These are phyloP conservation scores for Wickerhamomyces silvicola DNA, from an alignment of 805 yeast genomes.

Conservation along the genomic window DNA sequence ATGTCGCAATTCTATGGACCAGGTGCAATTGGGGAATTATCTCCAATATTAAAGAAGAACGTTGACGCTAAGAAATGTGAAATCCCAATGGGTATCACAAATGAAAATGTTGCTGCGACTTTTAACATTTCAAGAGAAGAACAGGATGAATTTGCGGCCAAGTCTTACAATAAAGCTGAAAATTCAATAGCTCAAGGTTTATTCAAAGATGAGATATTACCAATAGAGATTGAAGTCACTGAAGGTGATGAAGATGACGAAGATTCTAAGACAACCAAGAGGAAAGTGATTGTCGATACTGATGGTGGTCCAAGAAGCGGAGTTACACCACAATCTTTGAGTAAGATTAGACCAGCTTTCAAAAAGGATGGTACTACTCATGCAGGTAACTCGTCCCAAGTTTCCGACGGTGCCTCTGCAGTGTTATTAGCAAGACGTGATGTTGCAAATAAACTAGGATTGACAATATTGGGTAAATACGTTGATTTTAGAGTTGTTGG, in stretches of 20 bases:
- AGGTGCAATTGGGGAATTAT: conserved; percentile 56
- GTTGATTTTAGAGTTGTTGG: conserved; percentile 79
- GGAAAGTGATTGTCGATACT: conserved; percentile 39
- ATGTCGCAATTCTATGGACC: conserved; percentile 92
- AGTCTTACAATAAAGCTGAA: conserved; percentile 80
- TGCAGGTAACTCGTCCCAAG: conserved; percentile 96
- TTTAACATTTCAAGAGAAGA: conserved; percentile 57
- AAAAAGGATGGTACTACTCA: conserved; percentile 73
- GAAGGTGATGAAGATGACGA: conserved; percentile 48
- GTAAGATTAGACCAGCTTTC: conserved; percentile 83
- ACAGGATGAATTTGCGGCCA: conserved; percentile 89
- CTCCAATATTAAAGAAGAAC: conserved; percentile 39
- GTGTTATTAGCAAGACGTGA: conserved; percentile 81
- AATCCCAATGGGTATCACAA: conserved; percentile 95
- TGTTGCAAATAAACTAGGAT: conserved; percentile 66
- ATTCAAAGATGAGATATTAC: conserved; percentile 87
- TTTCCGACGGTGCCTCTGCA: conserved; percentile 93
- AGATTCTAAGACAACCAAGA: conserved; percentile 19
- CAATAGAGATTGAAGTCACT: conserved; percentile 56
- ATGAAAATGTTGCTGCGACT: conserved; percentile 78
- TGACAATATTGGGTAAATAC: conserved; percentile 73
- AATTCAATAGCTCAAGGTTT: conserved; percentile 60
- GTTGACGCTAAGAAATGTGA: conserved; percentile 63
- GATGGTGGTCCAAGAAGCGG: conserved; percentile 91
- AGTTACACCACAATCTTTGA: conserved; percentile 71